A percentile compares a stretch with the other conserved stretches of the same genome.
Evolutionary conservation across 2,329 filamentous ascomycete species (phyloP).

Genomic region (Dothidotthia symphoricarpi): DNA sequence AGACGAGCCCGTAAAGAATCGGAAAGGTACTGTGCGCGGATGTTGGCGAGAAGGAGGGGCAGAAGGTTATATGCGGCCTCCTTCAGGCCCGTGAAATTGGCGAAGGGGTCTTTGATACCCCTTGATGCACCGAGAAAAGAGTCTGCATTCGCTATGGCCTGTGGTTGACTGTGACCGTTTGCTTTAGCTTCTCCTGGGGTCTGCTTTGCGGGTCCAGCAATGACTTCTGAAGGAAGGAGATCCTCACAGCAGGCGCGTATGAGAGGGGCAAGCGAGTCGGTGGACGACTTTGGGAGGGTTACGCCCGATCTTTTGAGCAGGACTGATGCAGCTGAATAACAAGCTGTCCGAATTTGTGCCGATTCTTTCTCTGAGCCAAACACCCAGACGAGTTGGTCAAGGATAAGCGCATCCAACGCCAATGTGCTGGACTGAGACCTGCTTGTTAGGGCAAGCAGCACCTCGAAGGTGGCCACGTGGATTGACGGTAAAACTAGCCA

Average conservation of each 20-base stretch:
- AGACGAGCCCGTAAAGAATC: conserved; percentile 70
- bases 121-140: conserved; percentile 59
- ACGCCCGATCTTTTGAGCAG: conserved; percentile 64
- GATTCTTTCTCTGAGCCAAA: conserved; percentile 57
- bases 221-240: conserved; percentile 54
- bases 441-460: conserved; percentile 58
- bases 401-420: conserved; percentile 60
- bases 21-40: conserved; percentile 68
- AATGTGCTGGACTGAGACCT: conserved; percentile 59
- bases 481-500: conserved; percentile 72
- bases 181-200: conserved; percentile 42
- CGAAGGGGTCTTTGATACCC: conserved; percentile 25
- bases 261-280: conserved; percentile 61
- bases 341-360: conserved; percentile 56
- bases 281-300: conserved; percentile 63
- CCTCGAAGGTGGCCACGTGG: conserved; percentile 66
- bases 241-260: conserved; percentile 73
- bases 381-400: conserved; percentile 71
- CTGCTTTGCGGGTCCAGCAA: conserved; percentile 41
- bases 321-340: conserved; percentile 59
- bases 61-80: conserved; percentile 63
- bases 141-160: conserved; percentile 63
- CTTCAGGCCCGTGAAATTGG: conserved; percentile 50
- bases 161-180: conserved; percentile 36
- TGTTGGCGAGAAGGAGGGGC: conserved; percentile 57